A percentile compares a stretch with the other conserved stretches of the same genome.
Conservation (phyloP, 2,329 filamentous ascomycete species). For the Talaromyces sp. region DNA sequence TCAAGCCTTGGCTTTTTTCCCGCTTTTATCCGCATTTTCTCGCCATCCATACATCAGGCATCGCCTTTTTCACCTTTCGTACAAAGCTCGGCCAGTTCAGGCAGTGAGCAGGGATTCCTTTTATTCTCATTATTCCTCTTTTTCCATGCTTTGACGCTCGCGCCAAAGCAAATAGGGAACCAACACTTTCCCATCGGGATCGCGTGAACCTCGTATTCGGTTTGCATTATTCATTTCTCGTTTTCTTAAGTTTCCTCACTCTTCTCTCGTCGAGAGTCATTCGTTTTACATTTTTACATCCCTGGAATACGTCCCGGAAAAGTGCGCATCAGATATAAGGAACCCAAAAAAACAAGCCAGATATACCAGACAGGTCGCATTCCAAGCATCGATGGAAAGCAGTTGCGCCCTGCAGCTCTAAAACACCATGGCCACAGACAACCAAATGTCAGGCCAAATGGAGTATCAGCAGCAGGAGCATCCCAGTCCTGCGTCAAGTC, state of each 20-base stretch:
- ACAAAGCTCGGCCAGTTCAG: neutral
- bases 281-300: neutral
- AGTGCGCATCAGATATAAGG: neutral
- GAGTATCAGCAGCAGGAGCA: slow-evolving; percentile 10
- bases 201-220: neutral
- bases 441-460: neutral
- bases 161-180: neutral
- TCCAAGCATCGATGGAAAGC: slow-evolving; percentile 11
- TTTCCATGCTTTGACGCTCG: neutral
- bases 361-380: neutral
- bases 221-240: neutral
- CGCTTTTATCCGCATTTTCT: slow-evolving; percentile 6
- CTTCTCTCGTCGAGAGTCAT: neutral
- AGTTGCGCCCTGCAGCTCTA: slow-evolving; percentile 5
- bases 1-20: neutral
- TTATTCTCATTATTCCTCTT: neutral
- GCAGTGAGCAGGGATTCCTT: neutral
- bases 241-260: neutral
- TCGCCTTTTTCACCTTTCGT: neutral
- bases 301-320: neutral
- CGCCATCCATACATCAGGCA: neutral
- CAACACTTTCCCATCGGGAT: neutral
- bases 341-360: neutral
- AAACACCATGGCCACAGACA: slow-evolving; percentile 7
- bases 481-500: slow-evolving; percentile 10